Base-by-base conservation (phyloP, 1,284 basidiomycete species). In the Anthracocystis walkeri region DNA sequence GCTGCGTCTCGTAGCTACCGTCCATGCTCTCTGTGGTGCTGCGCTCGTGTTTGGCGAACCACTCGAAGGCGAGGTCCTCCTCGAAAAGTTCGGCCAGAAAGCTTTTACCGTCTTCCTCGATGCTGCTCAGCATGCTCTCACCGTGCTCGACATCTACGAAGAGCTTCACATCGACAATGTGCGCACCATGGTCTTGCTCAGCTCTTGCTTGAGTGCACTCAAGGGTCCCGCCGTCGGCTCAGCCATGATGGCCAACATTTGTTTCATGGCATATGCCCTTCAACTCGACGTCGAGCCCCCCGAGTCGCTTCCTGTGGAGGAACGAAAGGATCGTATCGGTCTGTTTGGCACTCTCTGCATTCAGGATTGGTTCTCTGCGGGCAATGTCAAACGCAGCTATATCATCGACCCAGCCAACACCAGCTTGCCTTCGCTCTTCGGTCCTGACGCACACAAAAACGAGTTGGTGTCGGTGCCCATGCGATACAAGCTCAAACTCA, bases 281-380 rank as follows among this genome's bases (percentile, higher is more conserved):
- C 73, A 79, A 21, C 61, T 82, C 31, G 79, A 82, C 58, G 51
- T 69, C 25, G 81, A 82, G 23, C 81, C 81, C 4, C 67, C 79
- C 44, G 55, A 64, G 8, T 33, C 54, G 7, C 53, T 82, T 12
- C 78, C 81, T 0, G 20, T 31, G 5, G 65, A 68, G 10, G 77
- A 81, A 58, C 64, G 71, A 41, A 62, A 58, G 42, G 65, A 77
- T 29, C 79, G 81, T 23, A 65, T 82, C 58, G 57, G 65, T 11
- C 58, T 81, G 21, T 82, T 75, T 46, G 65, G 67, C 4, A 64
- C 64, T 0, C 63, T 82, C 16, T 74, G 67, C 55, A 58, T 69
- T 27, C 44, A 58, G 12, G 79, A 82, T 45, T 81, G 81, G 74
- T 72, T 76, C 50, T 61, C 68, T 20, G 61, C 65, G 10, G 74